Percentiles rank a stretch among this genome's conserved stretches.
Conservation (phyloP, 202 grass and related monocot genomes). For the Bolboschoenoplectus hybrid region DNA sequence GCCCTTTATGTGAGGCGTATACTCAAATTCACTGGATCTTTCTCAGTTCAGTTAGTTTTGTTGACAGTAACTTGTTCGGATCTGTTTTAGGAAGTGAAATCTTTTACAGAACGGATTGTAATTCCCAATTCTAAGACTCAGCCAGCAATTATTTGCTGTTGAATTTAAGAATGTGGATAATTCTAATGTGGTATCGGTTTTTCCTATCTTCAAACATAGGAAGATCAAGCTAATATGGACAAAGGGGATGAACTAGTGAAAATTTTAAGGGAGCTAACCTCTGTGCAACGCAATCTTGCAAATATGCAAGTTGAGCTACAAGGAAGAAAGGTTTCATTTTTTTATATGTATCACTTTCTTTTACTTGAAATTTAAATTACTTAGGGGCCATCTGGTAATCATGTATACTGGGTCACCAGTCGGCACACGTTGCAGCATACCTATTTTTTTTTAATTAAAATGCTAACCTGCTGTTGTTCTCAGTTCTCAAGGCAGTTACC, state of each 20-base stretch:
- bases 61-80: neutral
- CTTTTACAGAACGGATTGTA: neutral
- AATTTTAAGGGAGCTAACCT: conserved; percentile 87
- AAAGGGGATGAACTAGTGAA: conserved; percentile 88
- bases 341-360: neutral
- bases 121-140: neutral
- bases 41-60: neutral
- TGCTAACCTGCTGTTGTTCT: neutral
- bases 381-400: neutral
- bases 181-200: neutral
- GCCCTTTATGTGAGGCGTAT: neutral
- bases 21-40: neutral
- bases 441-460: neutral
- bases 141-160: neutral
- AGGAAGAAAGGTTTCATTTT: conserved; percentile 76
- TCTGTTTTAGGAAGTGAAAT: neutral
- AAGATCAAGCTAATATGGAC: conserved; percentile 70
- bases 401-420: neutral
- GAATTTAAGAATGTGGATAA: neutral
- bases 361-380: conserved; percentile 9
- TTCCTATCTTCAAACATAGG: conserved; percentile 42
- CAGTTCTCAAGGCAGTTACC: neutral
- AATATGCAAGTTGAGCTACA: conserved; percentile 98
- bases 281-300: conserved; percentile 83
- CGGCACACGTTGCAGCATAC: neutral